Evolutionary conservation across 73 alveolate genomes (phyloP), one percentile per base, ranked within the genome.

Genomic region (Tetrahymena borealis): DNA sequence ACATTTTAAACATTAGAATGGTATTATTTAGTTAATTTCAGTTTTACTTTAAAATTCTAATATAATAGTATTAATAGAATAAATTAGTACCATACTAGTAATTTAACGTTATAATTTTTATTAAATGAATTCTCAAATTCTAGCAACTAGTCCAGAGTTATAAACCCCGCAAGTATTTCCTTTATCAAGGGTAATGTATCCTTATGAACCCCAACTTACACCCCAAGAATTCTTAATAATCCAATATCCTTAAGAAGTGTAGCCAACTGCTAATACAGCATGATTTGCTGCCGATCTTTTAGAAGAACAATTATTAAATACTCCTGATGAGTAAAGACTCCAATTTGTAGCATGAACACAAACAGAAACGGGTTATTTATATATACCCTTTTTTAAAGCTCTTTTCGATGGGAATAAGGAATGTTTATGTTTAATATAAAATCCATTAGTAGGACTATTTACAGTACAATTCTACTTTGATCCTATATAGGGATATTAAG

Each of bases 301-400:
- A 60, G 13, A 60, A 11, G 24, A 20, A 33, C 94, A 91, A 33
- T 94, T 38, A 9, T 78, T 37, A 43, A 93, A 78, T 9, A 96
- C 91, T 42, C 98, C 98, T 16, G 94, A 38, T 20, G 39, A 39
- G 90, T 96, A 96, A 93, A 95, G 93, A 11, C 90, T 32, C 97
- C 97, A 95, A 38, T 91, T 93, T 16, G 95, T 40, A 31, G 98
- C 98, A 95, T 96, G 97, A 4, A 96, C 97, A 18, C 94, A 93
- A 36, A 95, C 95, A 35, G 95, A 40, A 20, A 96, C 79, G 10
- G 97, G 97, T 11, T 78, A 90, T 39, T 85, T 90, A 15, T 39
- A 16, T 24, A 94, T 39, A 1, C 79, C 95, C 1, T 40, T 20
- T 38, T 77, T 16, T 16, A 94, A 39, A 31, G 85, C 95, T 39